phyloP scores from a whole-genome alignment of 495 filamentous ascomycete genomes.

The Penicillium canescens region DNA sequence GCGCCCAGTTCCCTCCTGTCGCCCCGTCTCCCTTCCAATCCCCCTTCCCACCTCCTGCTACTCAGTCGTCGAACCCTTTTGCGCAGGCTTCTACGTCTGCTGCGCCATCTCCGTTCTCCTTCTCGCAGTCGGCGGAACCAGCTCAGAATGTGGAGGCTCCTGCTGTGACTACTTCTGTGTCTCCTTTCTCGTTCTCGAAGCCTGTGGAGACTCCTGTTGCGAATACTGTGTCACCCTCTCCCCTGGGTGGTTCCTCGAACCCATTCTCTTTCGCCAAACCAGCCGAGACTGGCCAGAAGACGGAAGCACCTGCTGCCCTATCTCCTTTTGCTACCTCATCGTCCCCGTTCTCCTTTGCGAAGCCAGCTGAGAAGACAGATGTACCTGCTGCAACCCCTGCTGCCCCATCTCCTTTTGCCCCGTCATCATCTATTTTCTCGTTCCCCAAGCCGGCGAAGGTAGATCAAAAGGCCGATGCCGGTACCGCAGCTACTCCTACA shows the following conservation, averaged over 20 bases:
- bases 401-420: conserved; percentile 9
- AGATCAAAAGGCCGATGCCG: conserved; percentile 1
- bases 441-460: conserved; percentile 10
- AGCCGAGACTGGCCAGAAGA: not conserved
- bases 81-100: not conserved
- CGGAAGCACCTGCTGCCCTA: not conserved
- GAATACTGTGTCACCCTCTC: not conserved
- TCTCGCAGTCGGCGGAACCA: conserved; percentile 10
- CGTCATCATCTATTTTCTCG: not conserved
- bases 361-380: conserved; percentile 8
- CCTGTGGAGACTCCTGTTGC: not conserved
- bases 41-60: not conserved
- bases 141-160: conserved; percentile 4
- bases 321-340: not conserved
- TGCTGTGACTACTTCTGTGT: not conserved
- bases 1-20: not conserved
- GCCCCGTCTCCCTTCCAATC: conserved; percentile 5
- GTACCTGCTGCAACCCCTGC: too few species aligned
- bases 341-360: conserved; percentile 16
- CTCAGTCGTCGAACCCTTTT: not conserved
- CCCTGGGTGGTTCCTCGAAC: too few species aligned
- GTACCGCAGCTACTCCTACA: not conserved
- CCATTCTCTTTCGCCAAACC: conserved; percentile 4
- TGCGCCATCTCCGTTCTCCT: conserved; percentile 15
- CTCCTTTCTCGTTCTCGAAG: conserved; percentile 7